phyloP scores from a whole-genome alignment of 1,139 yeast species.

The Debaryomycetaceae sp. region DNA sequence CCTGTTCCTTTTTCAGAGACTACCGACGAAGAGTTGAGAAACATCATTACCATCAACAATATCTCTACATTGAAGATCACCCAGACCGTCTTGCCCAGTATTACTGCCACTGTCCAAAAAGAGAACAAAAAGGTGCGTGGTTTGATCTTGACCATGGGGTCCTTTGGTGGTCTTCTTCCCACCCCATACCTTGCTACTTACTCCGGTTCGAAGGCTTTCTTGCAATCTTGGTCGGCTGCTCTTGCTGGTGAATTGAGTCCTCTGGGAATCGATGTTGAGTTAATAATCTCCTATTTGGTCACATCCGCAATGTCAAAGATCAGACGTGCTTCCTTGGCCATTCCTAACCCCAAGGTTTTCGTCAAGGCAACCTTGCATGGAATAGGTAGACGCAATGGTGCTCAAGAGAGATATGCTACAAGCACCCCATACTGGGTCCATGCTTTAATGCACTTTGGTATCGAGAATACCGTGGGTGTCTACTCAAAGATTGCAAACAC shows the following conservation, averaged over 20 bases:
- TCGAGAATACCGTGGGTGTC: slow-evolving; percentile 79
- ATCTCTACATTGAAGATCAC: slow-evolving; percentile 83
- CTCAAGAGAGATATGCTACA: slow-evolving; percentile 87
- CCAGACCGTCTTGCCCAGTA: slow-evolving; percentile 66
- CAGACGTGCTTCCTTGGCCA: slow-evolving; percentile 65
- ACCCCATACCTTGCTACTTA: slow-evolving; percentile 90
- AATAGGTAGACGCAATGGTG: slow-evolving; percentile 86
- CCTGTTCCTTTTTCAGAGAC: slow-evolving; percentile 94
- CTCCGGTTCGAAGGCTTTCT: slow-evolving; percentile 93
- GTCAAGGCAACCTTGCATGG: slow-evolving; percentile 64
- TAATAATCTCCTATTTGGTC: slow-evolving; percentile 85
- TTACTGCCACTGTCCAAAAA: slow-evolving; percentile 49
- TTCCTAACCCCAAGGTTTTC: slow-evolving; percentile 81
- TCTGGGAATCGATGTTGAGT: slow-evolving; percentile 76
- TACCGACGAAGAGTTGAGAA: slow-evolving; percentile 62
- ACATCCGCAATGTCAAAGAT: slow-evolving; percentile 96
- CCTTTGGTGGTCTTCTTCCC: slow-evolving; percentile 92
- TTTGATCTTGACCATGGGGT: slow-evolving; percentile 89
- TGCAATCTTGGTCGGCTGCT: slow-evolving; percentile 90
- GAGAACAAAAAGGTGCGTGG: slow-evolving; percentile 50
- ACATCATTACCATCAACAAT: slow-evolving; percentile 82
- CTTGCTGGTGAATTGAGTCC: slow-evolving; percentile 80
- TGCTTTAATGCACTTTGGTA: slow-evolving; percentile 85
- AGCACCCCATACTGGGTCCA: slow-evolving; percentile 92
- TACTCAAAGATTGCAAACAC: slow-evolving; percentile 66